Base-by-base conservation (phyloP, 2,329 filamentous ascomycete species). In the Aspergillus sp. region DNA sequence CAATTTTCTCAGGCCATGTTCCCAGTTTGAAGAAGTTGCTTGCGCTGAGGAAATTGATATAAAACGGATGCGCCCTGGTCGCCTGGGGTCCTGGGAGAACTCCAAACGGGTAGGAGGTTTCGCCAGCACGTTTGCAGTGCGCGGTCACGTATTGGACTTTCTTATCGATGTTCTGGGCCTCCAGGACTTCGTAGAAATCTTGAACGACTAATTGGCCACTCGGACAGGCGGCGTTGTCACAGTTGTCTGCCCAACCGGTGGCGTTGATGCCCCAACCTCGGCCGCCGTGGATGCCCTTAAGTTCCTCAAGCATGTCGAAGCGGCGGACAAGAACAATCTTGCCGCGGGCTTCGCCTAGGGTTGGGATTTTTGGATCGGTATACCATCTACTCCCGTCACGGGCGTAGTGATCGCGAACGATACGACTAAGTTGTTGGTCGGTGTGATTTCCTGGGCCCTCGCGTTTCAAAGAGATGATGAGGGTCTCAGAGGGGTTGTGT, bases 1-100 rank as follows among this genome's bases (percentile, higher is more conserved):
- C 93, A 72, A 99, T 91, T 69, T 85, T 88, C 74, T 96, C 93
- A 0, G 95, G 95, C 95, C 95, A 99, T 75, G 92, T 96, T 55
- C 85, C 87, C 1, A 88, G 81, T 64, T 91, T 93, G 87, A 93
- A 98, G 79, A 98, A 98, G 77, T 97, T 97, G 73, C 89, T 93
- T 1, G 89, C 95, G 65, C 84, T 91, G 61, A 97, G 75, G 72
- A 97, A 98, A 75, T 98, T 99, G 74, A 98, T 79, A 68, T 90
- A 96, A 65, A 97, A 83, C 1, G 91, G 91, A 15, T 80, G 79
- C 27, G 71, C 69, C 73, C 76, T 39, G 71, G 79, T 51, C 78
- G 79, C 46, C 80, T 77, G 45, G 73, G 78, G 61, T 71, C 63
- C 69, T 7, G 63, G 64, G 21, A 71, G 66, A 9, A 68, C 61